A percentile compares a stretch with the other conserved stretches of the same genome.
These are phyloP conservation scores for Arachnopeziza araneosa DNA, from an alignment of 2,329 filamentous ascomycete species.

Conservation along the genomic window DNA sequence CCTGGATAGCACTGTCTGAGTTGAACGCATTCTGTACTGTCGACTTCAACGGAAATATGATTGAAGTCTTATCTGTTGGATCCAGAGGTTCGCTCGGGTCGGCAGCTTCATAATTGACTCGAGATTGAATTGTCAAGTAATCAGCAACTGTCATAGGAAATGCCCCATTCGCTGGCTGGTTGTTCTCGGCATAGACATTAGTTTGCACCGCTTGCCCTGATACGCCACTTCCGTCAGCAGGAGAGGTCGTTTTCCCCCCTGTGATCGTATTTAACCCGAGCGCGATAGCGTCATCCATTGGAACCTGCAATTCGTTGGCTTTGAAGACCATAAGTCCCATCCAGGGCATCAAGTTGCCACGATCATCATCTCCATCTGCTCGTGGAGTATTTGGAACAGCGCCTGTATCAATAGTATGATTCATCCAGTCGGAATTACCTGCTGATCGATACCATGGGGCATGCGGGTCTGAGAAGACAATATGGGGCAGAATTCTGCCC, in stretches of 20 bases:
- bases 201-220: background rate
- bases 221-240: background rate
- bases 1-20: too few species aligned
- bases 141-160: constrained; percentile 5
- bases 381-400: background rate
- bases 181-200: background rate
- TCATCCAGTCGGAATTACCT: background rate
- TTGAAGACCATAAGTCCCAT: constrained; percentile 35
- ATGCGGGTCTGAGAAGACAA: constrained; percentile 39
- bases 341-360: constrained; percentile 32
- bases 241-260: background rate
- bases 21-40: background rate
- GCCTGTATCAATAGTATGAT: background rate
- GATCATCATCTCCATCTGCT: background rate
- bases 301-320: constrained; percentile 32
- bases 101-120: constrained; percentile 6
- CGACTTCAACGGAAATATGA: constrained; percentile 1
- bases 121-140: constrained; percentile 1
- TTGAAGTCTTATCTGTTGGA: background rate
- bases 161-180: background rate
- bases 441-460: constrained; percentile 35
- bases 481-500: constrained; percentile 35
- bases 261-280: background rate
- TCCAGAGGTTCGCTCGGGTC: background rate
- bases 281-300: background rate